Evolutionary conservation across 108 stramenopile genomes (phyloP), one percentile per base, ranked within the genome.

Genomic region (Fragilaria crotonensis): DNA sequence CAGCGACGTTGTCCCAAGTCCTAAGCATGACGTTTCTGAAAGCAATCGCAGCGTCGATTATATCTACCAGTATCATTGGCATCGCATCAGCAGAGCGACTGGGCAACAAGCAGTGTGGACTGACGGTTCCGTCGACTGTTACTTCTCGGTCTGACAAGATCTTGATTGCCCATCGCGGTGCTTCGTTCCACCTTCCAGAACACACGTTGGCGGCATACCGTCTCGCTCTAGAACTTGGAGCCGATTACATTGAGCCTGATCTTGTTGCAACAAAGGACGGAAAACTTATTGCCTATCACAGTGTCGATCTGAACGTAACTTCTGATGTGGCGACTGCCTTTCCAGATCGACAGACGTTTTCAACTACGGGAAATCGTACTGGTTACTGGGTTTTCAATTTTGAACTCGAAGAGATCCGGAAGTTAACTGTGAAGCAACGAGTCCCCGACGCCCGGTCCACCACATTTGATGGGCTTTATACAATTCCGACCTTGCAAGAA

Each of bases 231-330:
- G 87, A 89, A 46, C 56, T 93, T n/a, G 80, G 82, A 14, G 81
- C 87, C 25, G 84, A 93, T 45, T 93, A 77, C 60, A 83, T 89
- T 44, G 91, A 93, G 51, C 80, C 87, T 0, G 87, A 93, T 67
- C 58, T 88, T 45, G 79, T 86, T 0, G 62, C 84, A 22, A 80
- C 84, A 19, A 68, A 61, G 26, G 82, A 82, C 52, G 51, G 54
- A 20, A 52, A 70, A 23, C 52, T 85, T 45, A 52, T 85, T 25
- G 83, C 83, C 25, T 63, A 83, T 2, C 87, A 93, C 63, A 64
- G 68, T 23, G 32, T 87, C 0, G 78, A 83, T 67, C 53, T 93
- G 36, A 78, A 75, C 29, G 32, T 76, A 5, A 89, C 91, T 5
- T 84, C 91, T 2, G 72, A 93, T 66, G 82, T 93, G 19, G 52